phyloP scores from a whole-genome alignment of 2,329 filamentous ascomycete species.

The Phaeosphaeria sp. region DNA sequence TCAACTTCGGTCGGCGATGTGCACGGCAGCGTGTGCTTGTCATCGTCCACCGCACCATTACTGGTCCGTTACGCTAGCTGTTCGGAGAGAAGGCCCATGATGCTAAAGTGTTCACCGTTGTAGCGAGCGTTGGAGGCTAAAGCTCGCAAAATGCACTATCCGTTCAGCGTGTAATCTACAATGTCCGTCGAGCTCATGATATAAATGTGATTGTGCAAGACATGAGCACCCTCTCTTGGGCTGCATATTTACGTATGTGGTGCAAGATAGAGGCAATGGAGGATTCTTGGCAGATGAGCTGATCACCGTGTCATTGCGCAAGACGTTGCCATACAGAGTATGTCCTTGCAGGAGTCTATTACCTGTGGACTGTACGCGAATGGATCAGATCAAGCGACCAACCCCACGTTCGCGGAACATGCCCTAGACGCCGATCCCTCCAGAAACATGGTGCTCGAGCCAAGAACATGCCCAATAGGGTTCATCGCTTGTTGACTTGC shows the following conservation, averaged over 20 bases:
- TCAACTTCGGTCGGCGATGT: conserved; percentile 14
- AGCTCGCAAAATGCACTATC: conserved; percentile 7
- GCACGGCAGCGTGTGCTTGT: conserved; percentile 3
- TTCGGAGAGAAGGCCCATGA: neutral
- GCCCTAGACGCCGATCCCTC: conserved; percentile 22
- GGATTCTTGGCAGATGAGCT: conserved; percentile 7
- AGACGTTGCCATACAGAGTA: neutral
- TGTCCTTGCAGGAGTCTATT: neutral
- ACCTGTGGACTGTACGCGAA: neutral
- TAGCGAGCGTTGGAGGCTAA: conserved; percentile 11
- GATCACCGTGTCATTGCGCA: conserved; percentile 16
- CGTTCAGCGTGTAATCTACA: conserved; percentile 13
- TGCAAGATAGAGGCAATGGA: conserved; percentile 13
- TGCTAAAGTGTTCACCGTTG: conserved; percentile 1
- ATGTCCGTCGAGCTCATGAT: conserved; percentile 6
- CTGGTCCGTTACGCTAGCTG: neutral
- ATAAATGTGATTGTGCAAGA: conserved; percentile 7
- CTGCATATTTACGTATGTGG: neutral
- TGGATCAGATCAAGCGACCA: conserved; percentile 19
- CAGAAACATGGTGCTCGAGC: conserved; percentile 14
- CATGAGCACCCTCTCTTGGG: neutral
- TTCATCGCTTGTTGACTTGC: neutral
- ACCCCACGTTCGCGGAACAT: conserved; percentile 23
- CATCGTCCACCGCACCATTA: neutral
- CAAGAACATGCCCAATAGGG: conserved; percentile 17